phyloP scores from a whole-genome alignment of 352 stramenopile species.

The Globisporangium paroecandrum region DNA sequence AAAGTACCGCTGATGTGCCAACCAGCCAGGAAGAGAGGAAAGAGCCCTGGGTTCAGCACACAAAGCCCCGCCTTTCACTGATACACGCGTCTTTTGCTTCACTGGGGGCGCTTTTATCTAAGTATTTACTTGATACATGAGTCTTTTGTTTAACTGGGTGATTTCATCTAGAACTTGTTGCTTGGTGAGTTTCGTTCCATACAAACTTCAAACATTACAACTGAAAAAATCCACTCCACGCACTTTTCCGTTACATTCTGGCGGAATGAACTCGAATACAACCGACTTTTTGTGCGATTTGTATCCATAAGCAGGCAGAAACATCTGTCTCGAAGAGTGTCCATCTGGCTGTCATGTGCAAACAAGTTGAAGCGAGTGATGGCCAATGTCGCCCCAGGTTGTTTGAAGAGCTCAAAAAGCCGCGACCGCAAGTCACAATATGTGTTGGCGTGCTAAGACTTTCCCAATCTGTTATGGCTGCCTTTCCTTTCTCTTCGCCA shows the following conservation, averaged over 20 bases:
- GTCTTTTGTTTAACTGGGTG: neutral
- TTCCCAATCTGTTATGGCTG: neutral
- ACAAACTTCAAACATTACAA: neutral
- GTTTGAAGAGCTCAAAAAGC: neutral
- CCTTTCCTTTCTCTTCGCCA: neutral
- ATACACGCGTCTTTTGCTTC: neutral
- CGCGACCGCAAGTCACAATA: neutral
- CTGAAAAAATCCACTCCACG: neutral
- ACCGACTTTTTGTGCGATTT: neutral
- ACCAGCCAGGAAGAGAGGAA: neutral
- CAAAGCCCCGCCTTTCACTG: neutral
- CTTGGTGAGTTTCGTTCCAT: neutral
- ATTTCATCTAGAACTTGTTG: no score
- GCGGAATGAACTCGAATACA: neutral
- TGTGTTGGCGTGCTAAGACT: neutral
- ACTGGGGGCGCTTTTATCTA: neutral
- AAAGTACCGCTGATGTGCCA: neutral
- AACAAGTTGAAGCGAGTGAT: conserved; percentile 1
- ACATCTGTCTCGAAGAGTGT: neutral
- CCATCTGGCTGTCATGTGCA: neutral
- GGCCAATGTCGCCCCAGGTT: neutral
- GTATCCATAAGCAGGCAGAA: neutral
- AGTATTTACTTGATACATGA: neutral
- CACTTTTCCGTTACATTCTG: neutral
- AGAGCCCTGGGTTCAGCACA: neutral